A percentile compares a stretch with the other conserved stretches of the same genome.
These are phyloP conservation scores for Sporothrix inflata DNA, from an alignment of 2,329 filamentous ascomycete genomes.

Conservation along the genomic window DNA sequence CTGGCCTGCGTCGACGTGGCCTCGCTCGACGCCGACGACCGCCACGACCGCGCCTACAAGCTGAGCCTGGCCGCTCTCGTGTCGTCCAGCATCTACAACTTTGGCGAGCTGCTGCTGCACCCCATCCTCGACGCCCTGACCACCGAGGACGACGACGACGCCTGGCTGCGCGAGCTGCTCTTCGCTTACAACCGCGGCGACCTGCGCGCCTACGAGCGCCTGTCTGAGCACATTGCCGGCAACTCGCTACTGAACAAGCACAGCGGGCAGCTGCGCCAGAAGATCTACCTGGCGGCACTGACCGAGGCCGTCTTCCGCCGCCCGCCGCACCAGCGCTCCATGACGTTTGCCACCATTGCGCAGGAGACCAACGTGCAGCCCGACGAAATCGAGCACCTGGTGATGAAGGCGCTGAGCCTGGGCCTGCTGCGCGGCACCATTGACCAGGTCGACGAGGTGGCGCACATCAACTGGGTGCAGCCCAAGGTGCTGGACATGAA, in stretches of 20 bases:
- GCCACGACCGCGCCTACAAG: conserved; percentile 84
- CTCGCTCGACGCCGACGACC: conserved; percentile 73
- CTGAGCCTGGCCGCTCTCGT: conserved; percentile 90
- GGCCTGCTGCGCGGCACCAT: conserved; percentile 89
- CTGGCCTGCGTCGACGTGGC: conserved; percentile 91
- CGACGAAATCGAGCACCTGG: conserved; percentile 93
- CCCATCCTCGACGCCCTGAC: conserved; percentile 85
- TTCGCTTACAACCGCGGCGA: conserved; percentile 98
- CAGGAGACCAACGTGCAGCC: conserved; percentile 89
- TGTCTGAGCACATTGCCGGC: conserved; percentile 78
- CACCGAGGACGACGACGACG: conserved; percentile 49
- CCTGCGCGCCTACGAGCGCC: conserved; percentile 79
- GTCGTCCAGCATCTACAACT: conserved; percentile 97
- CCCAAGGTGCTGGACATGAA: conserved; percentile 95
- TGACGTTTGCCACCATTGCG: conserved; percentile 87
- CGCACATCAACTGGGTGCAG: conserved; percentile 97
- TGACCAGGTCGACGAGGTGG: conserved; percentile 92
- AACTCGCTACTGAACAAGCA: conserved; percentile 80
- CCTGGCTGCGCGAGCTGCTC: conserved; percentile 90
- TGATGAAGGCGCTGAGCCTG: conserved; percentile 98
- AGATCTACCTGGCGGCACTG: conserved; percentile 94
- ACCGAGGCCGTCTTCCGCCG: conserved; percentile 96
- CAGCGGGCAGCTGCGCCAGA: conserved; percentile 85
- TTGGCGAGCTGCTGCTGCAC: conserved; percentile 96
- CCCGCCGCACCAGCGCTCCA: conserved; percentile 90